Evolutionary conservation across 2,329 filamentous ascomycete genomes (phyloP), one percentile per base, ranked within the genome.

Genomic region (Alternaria dauci): DNA sequence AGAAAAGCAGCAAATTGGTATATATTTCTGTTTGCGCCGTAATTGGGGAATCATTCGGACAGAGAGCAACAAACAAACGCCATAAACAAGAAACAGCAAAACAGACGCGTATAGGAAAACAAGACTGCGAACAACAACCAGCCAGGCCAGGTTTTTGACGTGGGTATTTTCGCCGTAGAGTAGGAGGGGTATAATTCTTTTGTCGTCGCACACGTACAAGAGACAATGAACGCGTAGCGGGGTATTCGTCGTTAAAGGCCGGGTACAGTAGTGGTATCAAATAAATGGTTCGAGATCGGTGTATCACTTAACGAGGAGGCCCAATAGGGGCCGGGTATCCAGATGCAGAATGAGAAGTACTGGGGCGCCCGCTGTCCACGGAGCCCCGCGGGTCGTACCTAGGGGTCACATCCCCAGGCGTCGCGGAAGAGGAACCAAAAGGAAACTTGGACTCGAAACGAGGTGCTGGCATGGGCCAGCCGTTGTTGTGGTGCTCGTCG

Each of bases 321-420:
- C 91, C 92, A 86, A 93, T 90, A 71, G 91, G 91, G 85, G 89
- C 92, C 86, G 93, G 91, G 91, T 95, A 95, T 93, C 92, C 92
- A 88, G 92, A 94, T 91, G 91, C 91, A 86, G 93, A 96, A 90
- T 96, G 91, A 84, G 93, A 95, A 84, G 93, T 96, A 76, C 91
- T 94, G 79, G 93, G 93, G 78, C 93, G 91, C 79, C 93, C 93
- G 84, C 92, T 95, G 81, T 96, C 93, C 79, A 91, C 92, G 78
- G 93, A 96, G 78, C 89, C 89, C 79, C 93, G 90, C 79, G 91
- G 86, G 79, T 89, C 88, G 82, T 96, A 92, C 80, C 92, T 91
- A 67, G 93, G 92, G 41, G 92, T 96, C 70, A 88, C 86, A 79
- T 96, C 93, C 76, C 93, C 92, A 63, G 91, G 87, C 76, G 81